Conservation (phyloP, 352 stramenopile genomes). For the Phytophthora litchii region DNA sequence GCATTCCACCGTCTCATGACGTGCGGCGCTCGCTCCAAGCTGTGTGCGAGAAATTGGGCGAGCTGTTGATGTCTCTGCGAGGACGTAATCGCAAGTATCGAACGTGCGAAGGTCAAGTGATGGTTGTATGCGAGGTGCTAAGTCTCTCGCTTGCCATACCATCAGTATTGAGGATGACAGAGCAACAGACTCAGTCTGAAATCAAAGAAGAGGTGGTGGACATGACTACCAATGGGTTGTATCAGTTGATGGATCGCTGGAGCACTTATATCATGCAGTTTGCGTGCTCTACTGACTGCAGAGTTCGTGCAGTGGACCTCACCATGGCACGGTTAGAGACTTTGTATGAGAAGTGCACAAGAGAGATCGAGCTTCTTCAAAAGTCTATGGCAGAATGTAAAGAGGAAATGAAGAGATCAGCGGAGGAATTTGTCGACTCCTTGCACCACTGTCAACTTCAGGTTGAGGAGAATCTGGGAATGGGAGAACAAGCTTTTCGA, state of each 20-base stretch:
- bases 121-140: conserved; percentile 33
- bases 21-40: conserved; percentile 1
- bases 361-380: conserved; percentile 4
- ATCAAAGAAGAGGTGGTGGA: conserved; percentile 8
- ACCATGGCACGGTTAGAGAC: conserved; percentile 20
- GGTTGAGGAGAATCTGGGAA: neutral
- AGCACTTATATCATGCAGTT: conserved; percentile 2
- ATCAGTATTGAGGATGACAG: neutral
- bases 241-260: conserved; percentile 26
- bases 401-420: conserved; percentile 2
- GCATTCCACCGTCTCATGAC: neutral
- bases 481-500: conserved; percentile 2
- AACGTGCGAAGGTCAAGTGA: conserved; percentile 15
- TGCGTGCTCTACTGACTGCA: neutral
- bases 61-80: conserved; percentile 9
- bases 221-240: neutral
- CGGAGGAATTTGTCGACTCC: conserved; percentile 7
- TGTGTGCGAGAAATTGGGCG: conserved; percentile 14
- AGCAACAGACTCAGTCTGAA: neutral
- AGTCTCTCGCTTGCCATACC: conserved; percentile 19
- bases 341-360: neutral
- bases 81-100: conserved; percentile 8
- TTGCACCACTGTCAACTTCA: conserved; percentile 6
- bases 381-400: neutral
- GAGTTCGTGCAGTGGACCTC: neutral